phyloP scores from a whole-genome alignment of 164 flowering plant genomes.

The Aristolochia fimbriata region DNA sequence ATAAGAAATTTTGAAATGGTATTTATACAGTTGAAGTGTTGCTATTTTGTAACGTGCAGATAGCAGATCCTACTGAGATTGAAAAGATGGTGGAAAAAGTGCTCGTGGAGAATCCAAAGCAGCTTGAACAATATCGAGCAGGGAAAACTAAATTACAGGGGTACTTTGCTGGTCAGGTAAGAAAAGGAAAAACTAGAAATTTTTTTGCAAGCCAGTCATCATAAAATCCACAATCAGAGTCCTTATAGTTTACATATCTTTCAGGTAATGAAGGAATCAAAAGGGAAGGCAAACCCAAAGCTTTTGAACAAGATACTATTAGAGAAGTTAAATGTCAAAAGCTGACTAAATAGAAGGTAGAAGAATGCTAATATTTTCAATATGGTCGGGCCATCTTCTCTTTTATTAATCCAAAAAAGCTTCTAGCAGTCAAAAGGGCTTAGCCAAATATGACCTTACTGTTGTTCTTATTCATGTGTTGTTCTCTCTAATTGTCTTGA shows the following conservation, averaged over 20 bases:
- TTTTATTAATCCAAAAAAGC: background rate
- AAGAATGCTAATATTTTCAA: too few species aligned
- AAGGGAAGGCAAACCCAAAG: slow-evolving; percentile 91
- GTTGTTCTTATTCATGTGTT: too few species aligned
- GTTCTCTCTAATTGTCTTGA: too few species aligned
- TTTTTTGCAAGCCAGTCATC: background rate
- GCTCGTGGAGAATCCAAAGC: slow-evolving; percentile 67
- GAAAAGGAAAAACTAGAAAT: background rate
- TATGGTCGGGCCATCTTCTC: background rate
- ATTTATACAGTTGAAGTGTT: background rate
- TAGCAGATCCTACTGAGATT: slow-evolving; percentile 65
- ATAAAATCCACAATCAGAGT: too few species aligned
- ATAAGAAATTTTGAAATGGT: background rate
- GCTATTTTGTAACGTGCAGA: slow-evolving; percentile 31
- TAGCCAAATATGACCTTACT: too few species aligned
- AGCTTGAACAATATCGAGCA: slow-evolving; percentile 76
- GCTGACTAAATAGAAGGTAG: background rate
- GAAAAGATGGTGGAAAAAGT: slow-evolving; percentile 75
- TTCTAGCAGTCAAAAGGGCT: too few species aligned
- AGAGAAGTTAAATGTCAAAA: slow-evolving; percentile 60
- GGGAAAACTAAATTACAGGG: slow-evolving; percentile 94
- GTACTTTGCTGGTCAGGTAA: slow-evolving; percentile 91
- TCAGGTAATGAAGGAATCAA: slow-evolving; percentile 87
- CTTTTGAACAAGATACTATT: slow-evolving; percentile 72
- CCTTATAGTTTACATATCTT: background rate